These are phyloP conservation scores for Allomyces macrogynus DNA, from an alignment of 192 early-diverging fungal genomes.

Conservation along the genomic window DNA sequence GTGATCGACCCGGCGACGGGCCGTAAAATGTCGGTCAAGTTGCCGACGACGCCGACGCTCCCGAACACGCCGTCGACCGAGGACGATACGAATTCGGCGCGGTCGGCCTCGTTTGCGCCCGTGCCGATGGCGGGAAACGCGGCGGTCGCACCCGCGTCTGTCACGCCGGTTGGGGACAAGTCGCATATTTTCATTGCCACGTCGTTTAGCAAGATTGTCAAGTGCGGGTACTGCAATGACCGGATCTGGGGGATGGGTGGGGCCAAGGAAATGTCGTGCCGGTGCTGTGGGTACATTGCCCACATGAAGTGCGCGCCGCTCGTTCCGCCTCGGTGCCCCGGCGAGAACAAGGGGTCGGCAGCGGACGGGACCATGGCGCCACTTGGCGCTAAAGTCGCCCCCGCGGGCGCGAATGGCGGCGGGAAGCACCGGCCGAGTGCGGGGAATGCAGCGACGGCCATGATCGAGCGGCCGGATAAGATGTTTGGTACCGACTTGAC, in stretches of 20 bases:
- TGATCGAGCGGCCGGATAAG: conserved; percentile 9
- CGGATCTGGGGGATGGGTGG: conserved; percentile 27
- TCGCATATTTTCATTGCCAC: conserved; percentile 17
- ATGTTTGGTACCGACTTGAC: conserved; percentile 48
- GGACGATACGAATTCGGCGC: too few species aligned
- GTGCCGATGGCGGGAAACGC: too few species aligned
- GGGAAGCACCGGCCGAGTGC: conserved; percentile 3
- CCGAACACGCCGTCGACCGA: too few species aligned
- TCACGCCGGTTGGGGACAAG: background rate
- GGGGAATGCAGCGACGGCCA: conserved; percentile 9
- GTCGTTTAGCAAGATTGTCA: conserved; percentile 19
- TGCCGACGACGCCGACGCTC: too few species aligned
- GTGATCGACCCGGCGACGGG: too few species aligned
- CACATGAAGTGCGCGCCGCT: conserved; percentile 21
- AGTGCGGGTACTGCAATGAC: conserved; percentile 32
- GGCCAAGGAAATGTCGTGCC: conserved; percentile 17
- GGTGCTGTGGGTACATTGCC: conserved; percentile 18
- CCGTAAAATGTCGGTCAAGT: too few species aligned
- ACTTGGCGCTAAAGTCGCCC: conserved; percentile 1
- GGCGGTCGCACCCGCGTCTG: background rate
- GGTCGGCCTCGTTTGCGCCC: too few species aligned
- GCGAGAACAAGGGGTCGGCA: conserved; percentile 4
- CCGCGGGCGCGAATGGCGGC: conserved; percentile 4
- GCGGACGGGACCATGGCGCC: conserved; percentile 2
- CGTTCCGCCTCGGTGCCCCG: conserved; percentile 13